phyloP scores from a whole-genome alignment of 768 basidiomycete genomes.

The Melanogaster broomeanus region DNA sequence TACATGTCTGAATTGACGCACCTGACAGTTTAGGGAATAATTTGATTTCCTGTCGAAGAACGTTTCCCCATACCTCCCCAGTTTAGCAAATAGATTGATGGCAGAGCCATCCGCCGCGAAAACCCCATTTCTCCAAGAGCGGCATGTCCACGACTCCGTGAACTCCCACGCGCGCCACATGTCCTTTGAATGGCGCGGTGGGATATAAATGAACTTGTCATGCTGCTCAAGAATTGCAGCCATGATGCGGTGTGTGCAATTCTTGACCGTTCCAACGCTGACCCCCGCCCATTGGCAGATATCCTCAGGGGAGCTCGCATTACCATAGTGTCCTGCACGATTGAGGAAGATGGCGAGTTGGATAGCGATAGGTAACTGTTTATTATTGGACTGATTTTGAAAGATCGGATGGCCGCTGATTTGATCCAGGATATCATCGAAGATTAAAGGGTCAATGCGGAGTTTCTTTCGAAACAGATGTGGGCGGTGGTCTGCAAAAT shows the following conservation, averaged over 20 bases:
- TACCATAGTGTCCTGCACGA: conserved; percentile 6
- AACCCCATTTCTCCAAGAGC: conserved; percentile 38
- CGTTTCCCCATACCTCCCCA: background rate
- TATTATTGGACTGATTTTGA: background rate
- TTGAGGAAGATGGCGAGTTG: conserved; percentile 33
- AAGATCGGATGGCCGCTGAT: conserved; percentile 1
- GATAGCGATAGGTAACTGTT: conserved; percentile 24
- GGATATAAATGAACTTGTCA: conserved; percentile 3
- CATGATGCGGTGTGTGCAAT: conserved; percentile 17
- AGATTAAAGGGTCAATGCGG: conserved; percentile 3
- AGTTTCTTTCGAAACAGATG: too few species aligned
- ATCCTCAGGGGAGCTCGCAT: conserved; percentile 10
- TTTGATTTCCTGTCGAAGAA: conserved; percentile 16
- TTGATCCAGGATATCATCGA: conserved; percentile 18
- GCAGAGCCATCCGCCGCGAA: conserved; percentile 39
- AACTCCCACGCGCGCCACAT: conserved; percentile 28
- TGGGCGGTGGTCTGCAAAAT: too few species aligned
- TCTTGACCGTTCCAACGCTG: conserved; percentile 1
- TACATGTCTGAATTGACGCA: too few species aligned
- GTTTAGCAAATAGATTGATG: conserved; percentile 8
- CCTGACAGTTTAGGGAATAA: conserved; percentile 17
- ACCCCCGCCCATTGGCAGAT: conserved; percentile 10
- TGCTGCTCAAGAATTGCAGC: conserved; percentile 14
- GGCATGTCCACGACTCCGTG: conserved; percentile 31
- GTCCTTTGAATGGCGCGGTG: background rate